Base-by-base conservation (phyloP, 805 yeast species). In the Pichia sporocuriosa region DNA sequence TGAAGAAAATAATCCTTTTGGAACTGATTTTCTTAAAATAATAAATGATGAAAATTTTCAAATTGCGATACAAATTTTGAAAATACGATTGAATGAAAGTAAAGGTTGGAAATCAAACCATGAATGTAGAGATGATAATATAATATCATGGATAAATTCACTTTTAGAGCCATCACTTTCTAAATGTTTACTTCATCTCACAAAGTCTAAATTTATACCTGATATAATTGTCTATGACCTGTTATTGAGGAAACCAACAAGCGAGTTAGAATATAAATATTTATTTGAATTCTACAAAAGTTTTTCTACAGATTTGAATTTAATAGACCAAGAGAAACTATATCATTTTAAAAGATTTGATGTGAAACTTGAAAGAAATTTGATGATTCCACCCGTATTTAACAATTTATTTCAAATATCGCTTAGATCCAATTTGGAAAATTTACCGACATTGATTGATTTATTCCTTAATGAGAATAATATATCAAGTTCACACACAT, bases 301-400 rank as follows among this genome's bases (percentile, higher is more conserved):
- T 13, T 50, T 53, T 50, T 40, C 43, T 1, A 16, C 26, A 3
- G 52, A 50, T 13, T 31, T 58, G 6, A 47, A 45, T 26, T 22
- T 47, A 13, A 41, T 56, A 15, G 65, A 61, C 43, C 62, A 58
- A 35, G 61, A 57, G 29, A 58, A 57, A 36, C 35, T 53, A 13
- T 51, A 48, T 28, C 50, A 47, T 32, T 35, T 54, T 26, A 49
- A 51, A 35, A 57, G 57, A 37, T 32, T 50, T 7, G 41, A 38
- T 31, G 6, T 41, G 30, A 26, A 37, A 5, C 31, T 46, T 9
- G 43, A 51, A 24, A 43, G 56, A 43, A 45, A 46, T 8, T 42
- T 55, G 7, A 39, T 48, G 3, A 33, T 60, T 8, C 61, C 64
- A 3, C 58, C 60, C 3, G 54, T 49, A 6, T 60, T 61, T 28